These are phyloP conservation scores for Irineochytrium annulatum DNA, from an alignment of 192 early-diverging fungal species.

Conservation along the genomic window DNA sequence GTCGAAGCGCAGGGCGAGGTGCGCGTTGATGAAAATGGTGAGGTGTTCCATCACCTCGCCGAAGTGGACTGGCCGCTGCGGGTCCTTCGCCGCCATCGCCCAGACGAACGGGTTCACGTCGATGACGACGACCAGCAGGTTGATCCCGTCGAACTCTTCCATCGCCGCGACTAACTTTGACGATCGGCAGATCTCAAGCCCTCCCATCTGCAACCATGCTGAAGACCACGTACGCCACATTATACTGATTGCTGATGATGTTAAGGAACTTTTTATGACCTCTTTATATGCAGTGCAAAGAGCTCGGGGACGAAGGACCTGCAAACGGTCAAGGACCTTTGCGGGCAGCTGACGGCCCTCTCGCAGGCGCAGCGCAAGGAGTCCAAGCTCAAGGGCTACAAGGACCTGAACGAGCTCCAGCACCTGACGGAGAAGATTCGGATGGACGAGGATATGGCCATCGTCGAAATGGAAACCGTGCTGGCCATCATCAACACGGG, in stretches of 20 bases:
- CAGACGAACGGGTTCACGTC: constrained; percentile 80
- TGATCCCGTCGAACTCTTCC: constrained; percentile 12
- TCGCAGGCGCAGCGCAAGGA: constrained; percentile 16
- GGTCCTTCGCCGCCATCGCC: constrained; percentile 35
- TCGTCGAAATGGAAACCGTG: constrained; percentile 48
- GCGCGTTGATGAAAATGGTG: constrained; percentile 87
- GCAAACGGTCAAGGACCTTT: constrained; percentile 22
- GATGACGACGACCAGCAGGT: constrained; percentile 72
- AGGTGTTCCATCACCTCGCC: constrained; percentile 71
- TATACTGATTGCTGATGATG: too few relatives aligned
- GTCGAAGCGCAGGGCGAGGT: constrained; percentile 82
- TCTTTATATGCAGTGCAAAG: too few relatives aligned
- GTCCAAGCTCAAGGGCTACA: not conserved
- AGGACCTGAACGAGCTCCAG: constrained; percentile 31
- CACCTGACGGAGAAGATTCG: constrained; percentile 40
- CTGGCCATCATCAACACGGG: constrained; percentile 48
- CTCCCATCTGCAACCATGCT: too few relatives aligned
- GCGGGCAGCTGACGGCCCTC: constrained; percentile 28
- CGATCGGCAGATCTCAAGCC: too few relatives aligned
- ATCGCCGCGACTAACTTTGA: constrained; percentile 3
- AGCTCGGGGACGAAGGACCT: constrained; percentile 13
- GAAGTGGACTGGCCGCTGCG: constrained; percentile 50
- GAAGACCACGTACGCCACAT: too few relatives aligned
- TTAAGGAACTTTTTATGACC: too few relatives aligned
- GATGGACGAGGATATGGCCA: constrained; percentile 41